Percentiles rank a stretch among this genome's conserved stretches.
These are phyloP conservation scores for Silene uniflora DNA, from an alignment of 148 eudicot genomes.

Conservation along the genomic window DNA sequence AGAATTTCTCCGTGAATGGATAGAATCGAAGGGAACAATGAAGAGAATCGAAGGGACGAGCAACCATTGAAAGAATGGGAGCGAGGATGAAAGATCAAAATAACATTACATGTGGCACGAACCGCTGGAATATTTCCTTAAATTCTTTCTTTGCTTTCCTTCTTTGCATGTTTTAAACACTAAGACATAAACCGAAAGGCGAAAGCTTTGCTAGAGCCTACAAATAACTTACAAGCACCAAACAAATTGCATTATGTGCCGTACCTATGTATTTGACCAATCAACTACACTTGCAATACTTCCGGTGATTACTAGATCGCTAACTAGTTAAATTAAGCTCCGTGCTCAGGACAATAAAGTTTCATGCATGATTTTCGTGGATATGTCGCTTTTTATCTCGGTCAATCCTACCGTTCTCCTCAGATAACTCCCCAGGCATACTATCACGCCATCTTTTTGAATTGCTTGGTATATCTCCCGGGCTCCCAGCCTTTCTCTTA, in stretches of 20 bases:
- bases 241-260: conserved; percentile 27
- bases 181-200: conserved; percentile 8
- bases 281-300: conserved; percentile 25
- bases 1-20: too few relatives aligned
- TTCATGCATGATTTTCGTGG: conserved; percentile 59
- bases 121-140: background rate
- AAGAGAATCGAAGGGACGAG: too few relatives aligned
- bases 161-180: background rate
- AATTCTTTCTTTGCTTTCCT: background rate
- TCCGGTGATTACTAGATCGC: conserved; percentile 20
- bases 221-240: conserved; percentile 1
- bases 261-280: conserved; percentile 29
- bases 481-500: conserved; percentile 71
- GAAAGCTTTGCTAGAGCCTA: conserved; percentile 13
- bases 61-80: background rate
- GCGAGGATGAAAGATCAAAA: background rate
- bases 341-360: conserved; percentile 12
- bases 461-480: conserved; percentile 47
- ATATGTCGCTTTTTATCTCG: conserved; percentile 52
- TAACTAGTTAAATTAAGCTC: conserved; percentile 19
- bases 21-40: too few relatives aligned
- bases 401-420: too few relatives aligned
- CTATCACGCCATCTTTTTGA: conserved; percentile 44
- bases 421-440: background rate
- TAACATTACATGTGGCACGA: background rate